phyloP scores from a whole-genome alignment of 257 asterid species.

The Solanum virginianum region DNA sequence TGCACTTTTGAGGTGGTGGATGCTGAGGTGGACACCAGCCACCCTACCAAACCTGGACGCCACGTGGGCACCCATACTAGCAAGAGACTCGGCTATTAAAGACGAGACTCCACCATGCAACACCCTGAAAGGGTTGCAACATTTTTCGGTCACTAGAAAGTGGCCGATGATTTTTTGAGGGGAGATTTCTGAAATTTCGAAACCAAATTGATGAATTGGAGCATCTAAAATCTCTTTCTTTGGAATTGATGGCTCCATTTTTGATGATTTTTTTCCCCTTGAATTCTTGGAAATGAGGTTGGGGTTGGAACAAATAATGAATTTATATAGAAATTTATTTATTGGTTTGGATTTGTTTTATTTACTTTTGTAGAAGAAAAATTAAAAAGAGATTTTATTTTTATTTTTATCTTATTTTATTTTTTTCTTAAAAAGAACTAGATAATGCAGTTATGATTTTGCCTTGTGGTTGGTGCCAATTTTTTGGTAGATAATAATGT shows the following conservation, averaged over 20 bases:
- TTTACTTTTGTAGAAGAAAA: neutral
- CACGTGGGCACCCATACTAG: slow-evolving; percentile 33
- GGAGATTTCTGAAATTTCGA: slow-evolving; percentile 46
- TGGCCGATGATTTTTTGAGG: slow-evolving; percentile 47
- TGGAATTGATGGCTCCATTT: slow-evolving; percentile 1
- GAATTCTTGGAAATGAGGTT: neutral
- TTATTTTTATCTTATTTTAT: no score
- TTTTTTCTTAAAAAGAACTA: no score
- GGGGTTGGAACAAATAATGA: neutral
- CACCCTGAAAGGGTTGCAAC: slow-evolving; percentile 51
- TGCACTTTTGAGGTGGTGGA: slow-evolving; percentile 51
- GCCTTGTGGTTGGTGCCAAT: no score
- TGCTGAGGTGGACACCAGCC: slow-evolving; percentile 30
- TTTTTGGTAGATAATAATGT: neutral
- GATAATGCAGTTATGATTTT: no score
- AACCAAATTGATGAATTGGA: slow-evolving; percentile 45
- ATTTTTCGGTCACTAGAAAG: slow-evolving; percentile 33
- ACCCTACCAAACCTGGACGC: slow-evolving; percentile 18
- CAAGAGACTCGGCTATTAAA: slow-evolving; percentile 20
- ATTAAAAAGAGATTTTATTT: no score
- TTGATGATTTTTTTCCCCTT: neutral
- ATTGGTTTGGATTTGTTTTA: neutral
- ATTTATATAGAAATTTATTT: neutral
- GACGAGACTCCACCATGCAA: slow-evolving; percentile 39
- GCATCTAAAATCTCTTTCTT: slow-evolving; percentile 42